Evolutionary conservation across 1,284 basidiomycete species (phyloP), one percentile per base, ranked within the genome.

Genomic region (Binderoboletus segoi): DNA sequence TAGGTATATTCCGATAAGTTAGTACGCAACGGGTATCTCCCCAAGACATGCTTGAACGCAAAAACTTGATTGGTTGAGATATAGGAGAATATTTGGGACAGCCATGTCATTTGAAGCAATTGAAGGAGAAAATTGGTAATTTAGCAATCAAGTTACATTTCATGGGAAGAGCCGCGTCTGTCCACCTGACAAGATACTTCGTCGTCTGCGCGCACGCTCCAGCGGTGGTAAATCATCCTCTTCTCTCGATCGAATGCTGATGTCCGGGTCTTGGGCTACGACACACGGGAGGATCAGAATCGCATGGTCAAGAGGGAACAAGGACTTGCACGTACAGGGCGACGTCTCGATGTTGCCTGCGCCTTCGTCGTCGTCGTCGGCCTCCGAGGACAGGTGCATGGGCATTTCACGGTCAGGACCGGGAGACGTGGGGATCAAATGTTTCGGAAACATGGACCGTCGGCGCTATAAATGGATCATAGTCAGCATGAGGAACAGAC

Each of bases 391-490:
- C 53, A 56, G 32, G 30, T 67, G 47, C 21, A 52, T 15, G 2
- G 57, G 48, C 48, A 46, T 33, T 4, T 66, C 60, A n/a, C 28
- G 53, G n/a, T 67, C 70, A 23, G 70, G 68, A 18, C 72, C 71
- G 0, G 69, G 63, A 10, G 70, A 69, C 11, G 46, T 21, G 3
- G 69, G 68, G 10, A 79, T 71, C 58, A 85, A 73, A 32, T 82
- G 73, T 62, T 83, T 85, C 1, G 88, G 88, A 51, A 91, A 76
- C 83, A 93, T 88, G 10, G 89, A 83, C 54, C 80, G 80, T 21
- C 84, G 77, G 41, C 80, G 75, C 82, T 85, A 54, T 33, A 33
- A 26, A 24, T 46, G 12, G 28, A 23, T 16, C 13, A 5, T 21
- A 2, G 24, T 52, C 11, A 51, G 42, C 42, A 4, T 4, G 4